phyloP scores from a whole-genome alignment of 371 early-diverging fungal genomes.

The Cokeromyces recurvatus region DNA sequence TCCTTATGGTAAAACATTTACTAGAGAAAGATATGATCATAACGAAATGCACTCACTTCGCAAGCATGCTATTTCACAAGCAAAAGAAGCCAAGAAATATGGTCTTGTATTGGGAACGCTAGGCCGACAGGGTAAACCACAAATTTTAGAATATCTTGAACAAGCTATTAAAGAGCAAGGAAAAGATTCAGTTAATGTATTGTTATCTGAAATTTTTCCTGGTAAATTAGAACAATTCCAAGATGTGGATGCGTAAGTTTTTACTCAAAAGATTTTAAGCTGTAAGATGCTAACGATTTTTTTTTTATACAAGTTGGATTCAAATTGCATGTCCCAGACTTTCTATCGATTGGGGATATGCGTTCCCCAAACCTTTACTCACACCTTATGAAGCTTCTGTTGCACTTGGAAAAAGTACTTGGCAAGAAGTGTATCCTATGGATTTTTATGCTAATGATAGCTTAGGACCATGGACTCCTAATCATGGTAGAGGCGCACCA shows the following conservation, averaged over 20 bases:
- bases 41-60: conserved; percentile 86
- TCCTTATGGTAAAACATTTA: conserved; percentile 92
- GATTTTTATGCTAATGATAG: conserved; percentile 94
- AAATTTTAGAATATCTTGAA: conserved; percentile 83
- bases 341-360: conserved; percentile 99
- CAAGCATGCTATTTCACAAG: conserved; percentile 73
- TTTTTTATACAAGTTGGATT: conserved; percentile 70
- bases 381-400: conserved; percentile 97
- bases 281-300: not conserved
- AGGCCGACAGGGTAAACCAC: conserved; percentile 97
- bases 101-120: conserved; percentile 96
- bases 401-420: conserved; percentile 69
- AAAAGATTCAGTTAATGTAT: conserved; percentile 70
- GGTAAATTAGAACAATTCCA: conserved; percentile 84
- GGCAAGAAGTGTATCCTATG: conserved; percentile 93
- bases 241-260: conserved; percentile 78
- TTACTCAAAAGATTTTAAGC: not conserved
- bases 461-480: conserved; percentile 93
- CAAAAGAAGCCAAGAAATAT: conserved; percentile 70
- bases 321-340: conserved; percentile 98
- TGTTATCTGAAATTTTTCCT: conserved; percentile 94
- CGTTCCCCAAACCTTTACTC: conserved; percentile 91
- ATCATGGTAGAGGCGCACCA: conserved; percentile 60
- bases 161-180: conserved; percentile 55
- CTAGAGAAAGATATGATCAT: conserved; percentile 93